A percentile compares a stretch with the other conserved stretches of the same genome.
Evolutionary conservation across 306 rosid species (phyloP).

Genomic region (Prunus kanzakura): DNA sequence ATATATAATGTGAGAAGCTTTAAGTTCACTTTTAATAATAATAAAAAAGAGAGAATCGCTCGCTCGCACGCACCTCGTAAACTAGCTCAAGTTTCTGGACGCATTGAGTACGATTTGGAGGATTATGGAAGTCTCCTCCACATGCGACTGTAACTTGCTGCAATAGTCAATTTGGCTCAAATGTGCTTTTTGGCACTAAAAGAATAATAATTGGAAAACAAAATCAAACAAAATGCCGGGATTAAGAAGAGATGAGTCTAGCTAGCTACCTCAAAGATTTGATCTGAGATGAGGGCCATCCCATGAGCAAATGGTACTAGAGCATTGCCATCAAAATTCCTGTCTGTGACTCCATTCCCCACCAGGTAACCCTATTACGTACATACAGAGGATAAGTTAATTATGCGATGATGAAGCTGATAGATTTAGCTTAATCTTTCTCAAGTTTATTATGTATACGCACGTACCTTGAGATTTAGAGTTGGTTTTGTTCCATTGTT

Average conservation of each 20-base stretch:
- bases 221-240: not conserved
- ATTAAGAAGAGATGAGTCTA: not conserved
- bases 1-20: not conserved
- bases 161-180: not conserved
- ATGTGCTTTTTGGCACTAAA: not conserved
- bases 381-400: too few relatives aligned
- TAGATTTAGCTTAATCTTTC: not conserved
- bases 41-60: not conserved
- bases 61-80: slow-evolving; percentile 26
- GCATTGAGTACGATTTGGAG: slow-evolving; percentile 22
- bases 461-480: slow-evolving; percentile 63
- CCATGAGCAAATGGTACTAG: slow-evolving; percentile 79
- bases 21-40: not conserved
- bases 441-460: not conserved
- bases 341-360: slow-evolving; percentile 82
- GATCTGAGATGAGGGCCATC: slow-evolving; percentile 74
- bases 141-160: slow-evolving; percentile 45
- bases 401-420: not conserved
- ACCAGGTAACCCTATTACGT: slow-evolving; percentile 65
- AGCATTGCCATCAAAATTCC: slow-evolving; percentile 54
- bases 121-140: slow-evolving; percentile 37
- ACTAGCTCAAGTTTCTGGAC: slow-evolving; percentile 10
- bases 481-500: slow-evolving; percentile 38
- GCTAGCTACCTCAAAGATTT: slow-evolving; percentile 46
- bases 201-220: not conserved